Conservation (phyloP, 139 green algal genomes). For the Astrephomene gubernaculifera region DNA sequence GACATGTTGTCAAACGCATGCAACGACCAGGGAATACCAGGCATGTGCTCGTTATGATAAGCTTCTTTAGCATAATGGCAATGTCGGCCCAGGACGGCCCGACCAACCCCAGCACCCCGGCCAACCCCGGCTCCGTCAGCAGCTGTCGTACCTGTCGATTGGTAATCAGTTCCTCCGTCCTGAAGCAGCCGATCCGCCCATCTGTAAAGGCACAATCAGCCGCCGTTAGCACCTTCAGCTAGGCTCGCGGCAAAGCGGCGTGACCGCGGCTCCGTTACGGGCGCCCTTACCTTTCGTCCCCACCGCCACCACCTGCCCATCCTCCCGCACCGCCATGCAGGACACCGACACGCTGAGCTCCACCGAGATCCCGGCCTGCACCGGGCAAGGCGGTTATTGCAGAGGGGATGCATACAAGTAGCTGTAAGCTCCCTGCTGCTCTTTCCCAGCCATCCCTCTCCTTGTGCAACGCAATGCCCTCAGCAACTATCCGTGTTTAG, state of each 20-base stretch:
- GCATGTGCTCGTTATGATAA: background rate
- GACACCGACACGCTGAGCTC: background rate
- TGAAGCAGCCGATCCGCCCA: slow-evolving; percentile 4
- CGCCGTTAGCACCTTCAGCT: background rate
- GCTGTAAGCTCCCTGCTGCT: background rate
- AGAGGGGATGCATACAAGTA: background rate
- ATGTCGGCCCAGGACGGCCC: background rate
- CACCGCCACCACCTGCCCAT: slow-evolving; percentile 9
- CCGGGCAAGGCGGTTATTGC: background rate
- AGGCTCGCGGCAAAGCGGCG: background rate
- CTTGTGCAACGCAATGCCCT: background rate
- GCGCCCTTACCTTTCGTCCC: slow-evolving; percentile 29
- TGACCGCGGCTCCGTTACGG: no score
- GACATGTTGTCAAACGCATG: background rate
- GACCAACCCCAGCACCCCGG: background rate
- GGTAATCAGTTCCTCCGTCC: background rate
- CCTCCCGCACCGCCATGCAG: slow-evolving; percentile 16
- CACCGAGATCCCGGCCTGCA: background rate
- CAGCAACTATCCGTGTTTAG: background rate
- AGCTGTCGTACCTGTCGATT: background rate
- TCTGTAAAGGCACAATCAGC: slow-evolving; percentile 7
- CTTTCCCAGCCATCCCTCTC: no score
- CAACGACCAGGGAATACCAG: background rate
- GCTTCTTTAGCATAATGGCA: background rate
- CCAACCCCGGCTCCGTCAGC: no score